phyloP scores from a whole-genome alignment of 805 yeast species.

The Barnettozyma pratensis region DNA sequence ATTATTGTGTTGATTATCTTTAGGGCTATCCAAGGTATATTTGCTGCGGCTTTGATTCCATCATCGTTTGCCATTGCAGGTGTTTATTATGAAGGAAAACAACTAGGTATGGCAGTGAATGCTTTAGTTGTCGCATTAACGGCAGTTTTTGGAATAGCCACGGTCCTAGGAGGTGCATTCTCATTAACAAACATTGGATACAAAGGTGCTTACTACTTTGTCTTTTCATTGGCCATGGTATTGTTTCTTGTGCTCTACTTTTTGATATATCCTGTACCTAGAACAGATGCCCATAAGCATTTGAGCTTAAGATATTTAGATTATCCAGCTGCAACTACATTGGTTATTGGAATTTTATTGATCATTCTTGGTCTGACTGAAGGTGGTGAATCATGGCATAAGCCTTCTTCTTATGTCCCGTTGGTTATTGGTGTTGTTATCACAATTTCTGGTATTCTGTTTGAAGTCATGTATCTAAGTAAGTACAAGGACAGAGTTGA shows the following conservation, averaged over 20 bases:
- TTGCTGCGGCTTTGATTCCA: conserved; percentile 38
- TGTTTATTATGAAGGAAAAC: conserved; percentile 24
- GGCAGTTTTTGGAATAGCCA: conserved; percentile 35
- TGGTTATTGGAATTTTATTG: conserved; percentile 33
- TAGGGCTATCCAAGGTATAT: conserved; percentile 41
- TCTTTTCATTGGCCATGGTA: conserved; percentile 28
- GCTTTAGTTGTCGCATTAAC: conserved; percentile 25
- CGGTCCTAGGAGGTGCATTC: conserved; percentile 42
- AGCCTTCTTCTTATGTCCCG: conserved; percentile 37
- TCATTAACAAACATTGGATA: conserved; percentile 31
- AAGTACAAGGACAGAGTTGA: conserved; percentile 11
- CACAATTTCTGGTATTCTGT: conserved; percentile 23
- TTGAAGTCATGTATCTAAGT: conserved; percentile 27
- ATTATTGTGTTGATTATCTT: conserved; percentile 34
- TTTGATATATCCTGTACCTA: conserved; percentile 27
- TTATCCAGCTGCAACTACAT: conserved; percentile 28
- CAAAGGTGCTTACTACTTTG: conserved; percentile 33
- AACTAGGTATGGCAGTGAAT: conserved; percentile 25
- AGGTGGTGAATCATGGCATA: conserved; percentile 39
- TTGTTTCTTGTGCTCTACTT: conserved; percentile 23
- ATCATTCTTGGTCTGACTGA: conserved; percentile 40
- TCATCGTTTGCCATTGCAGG: conserved; percentile 31
- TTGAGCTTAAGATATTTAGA: conserved; percentile 28
- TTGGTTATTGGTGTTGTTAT: conserved; percentile 33
- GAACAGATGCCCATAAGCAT: conserved; percentile 19